phyloP scores from a whole-genome alignment of 1,284 basidiomycete species.

The Cutaneotrichosporon spelunceum region DNA sequence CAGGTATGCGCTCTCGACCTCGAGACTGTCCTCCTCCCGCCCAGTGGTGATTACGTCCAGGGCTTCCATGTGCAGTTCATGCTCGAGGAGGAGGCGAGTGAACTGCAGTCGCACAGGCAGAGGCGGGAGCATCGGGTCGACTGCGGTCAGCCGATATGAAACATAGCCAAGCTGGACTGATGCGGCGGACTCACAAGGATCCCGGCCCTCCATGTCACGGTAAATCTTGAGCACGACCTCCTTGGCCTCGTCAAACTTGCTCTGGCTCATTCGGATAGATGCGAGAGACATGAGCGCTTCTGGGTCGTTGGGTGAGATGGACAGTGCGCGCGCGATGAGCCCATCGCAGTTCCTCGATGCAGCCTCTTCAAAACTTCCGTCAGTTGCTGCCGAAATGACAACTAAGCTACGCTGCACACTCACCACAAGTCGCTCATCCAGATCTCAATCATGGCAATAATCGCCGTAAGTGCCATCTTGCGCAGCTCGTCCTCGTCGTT shows the following conservation, averaged over 20 bases:
- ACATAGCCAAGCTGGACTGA: not conserved
- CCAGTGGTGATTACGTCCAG: constrained; percentile 73
- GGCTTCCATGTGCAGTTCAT: constrained; percentile 66
- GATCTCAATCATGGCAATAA: constrained; percentile 89
- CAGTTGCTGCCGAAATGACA: not conserved
- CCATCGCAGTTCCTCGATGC: constrained; percentile 67
- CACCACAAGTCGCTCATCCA: constrained; percentile 97
- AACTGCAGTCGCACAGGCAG: constrained; percentile 70
- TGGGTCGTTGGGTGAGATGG: constrained; percentile 69
- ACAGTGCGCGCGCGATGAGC: constrained; percentile 68
- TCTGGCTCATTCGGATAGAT: constrained; percentile 84
- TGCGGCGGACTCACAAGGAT: constrained; percentile 57
- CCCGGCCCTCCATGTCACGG: constrained; percentile 68
- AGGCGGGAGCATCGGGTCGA: constrained; percentile 68
- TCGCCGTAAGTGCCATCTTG: constrained; percentile 72
- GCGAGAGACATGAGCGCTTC: constrained; percentile 80
- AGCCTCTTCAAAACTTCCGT: constrained; percentile 62
- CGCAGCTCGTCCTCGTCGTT: constrained; percentile 63
- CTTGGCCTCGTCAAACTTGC: constrained; percentile 74
- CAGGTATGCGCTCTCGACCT: constrained; percentile 91
- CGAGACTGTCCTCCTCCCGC: constrained; percentile 77
- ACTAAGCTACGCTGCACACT: constrained; percentile 34
- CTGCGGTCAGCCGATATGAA: constrained; percentile 48
- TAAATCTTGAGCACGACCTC: constrained; percentile 67
- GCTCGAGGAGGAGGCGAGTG: constrained; percentile 79